Conservation (phyloP, 2,329 filamentous ascomycete species). For the Lojkania enalia region DNA sequence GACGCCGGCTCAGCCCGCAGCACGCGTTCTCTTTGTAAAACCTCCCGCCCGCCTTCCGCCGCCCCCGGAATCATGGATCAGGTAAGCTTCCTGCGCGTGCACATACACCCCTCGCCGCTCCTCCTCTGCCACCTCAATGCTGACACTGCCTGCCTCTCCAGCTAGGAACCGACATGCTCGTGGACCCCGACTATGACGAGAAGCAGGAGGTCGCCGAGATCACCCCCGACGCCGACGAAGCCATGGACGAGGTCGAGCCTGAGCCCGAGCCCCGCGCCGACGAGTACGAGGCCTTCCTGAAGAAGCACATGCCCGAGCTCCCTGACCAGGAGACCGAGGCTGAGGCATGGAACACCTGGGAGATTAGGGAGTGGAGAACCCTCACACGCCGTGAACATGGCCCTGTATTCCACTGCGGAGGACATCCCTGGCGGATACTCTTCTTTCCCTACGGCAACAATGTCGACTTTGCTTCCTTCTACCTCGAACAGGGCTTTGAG, state of each 20-base stretch:
- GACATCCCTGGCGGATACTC: conserved; percentile 89
- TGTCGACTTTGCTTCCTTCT: conserved; percentile 90
- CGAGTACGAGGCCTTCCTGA: conserved; percentile 81
- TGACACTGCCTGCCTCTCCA: conserved; percentile 33
- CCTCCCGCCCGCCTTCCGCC: conserved; percentile 8
- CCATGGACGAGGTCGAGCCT: conserved; percentile 59
- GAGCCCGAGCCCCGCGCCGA: conserved; percentile 59
- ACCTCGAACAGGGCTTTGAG: conserved; percentile 92
- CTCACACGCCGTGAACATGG: conserved; percentile 82
- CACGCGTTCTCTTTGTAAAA: conserved; percentile 4
- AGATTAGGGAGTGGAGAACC: conserved; percentile 79
- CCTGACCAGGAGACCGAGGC: conserved; percentile 80
- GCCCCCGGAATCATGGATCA: conserved; percentile 30
- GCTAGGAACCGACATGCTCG: conserved; percentile 65
- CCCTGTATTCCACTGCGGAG: conserved; percentile 82
- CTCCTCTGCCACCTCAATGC: conserved; percentile 8
- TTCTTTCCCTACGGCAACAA: conserved; percentile 97
- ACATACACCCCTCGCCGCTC: conserved; percentile 7
- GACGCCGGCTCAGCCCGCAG: background rate
- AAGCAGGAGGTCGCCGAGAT: conserved; percentile 66
- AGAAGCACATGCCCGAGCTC: conserved; percentile 72
- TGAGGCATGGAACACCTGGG: conserved; percentile 81
- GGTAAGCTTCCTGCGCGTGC: conserved; percentile 26
- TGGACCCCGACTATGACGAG: conserved; percentile 65
- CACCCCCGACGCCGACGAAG: conserved; percentile 61